Base-by-base conservation (phyloP, 768 basidiomycete genomes). In the Pisolithus tinctorius region DNA sequence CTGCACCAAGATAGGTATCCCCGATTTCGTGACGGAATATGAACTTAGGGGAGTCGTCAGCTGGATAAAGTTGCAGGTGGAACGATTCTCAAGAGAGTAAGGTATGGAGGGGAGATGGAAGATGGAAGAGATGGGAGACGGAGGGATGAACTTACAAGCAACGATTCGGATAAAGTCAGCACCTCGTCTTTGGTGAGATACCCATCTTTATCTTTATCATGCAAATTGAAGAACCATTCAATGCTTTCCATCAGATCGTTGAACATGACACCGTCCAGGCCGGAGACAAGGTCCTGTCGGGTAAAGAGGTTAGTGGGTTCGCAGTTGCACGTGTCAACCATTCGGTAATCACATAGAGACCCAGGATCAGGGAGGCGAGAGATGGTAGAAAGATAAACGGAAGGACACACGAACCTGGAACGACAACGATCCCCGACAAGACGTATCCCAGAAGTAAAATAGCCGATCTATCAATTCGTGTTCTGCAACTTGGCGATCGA, bases 241-340 rank as follows among this genome's bases (percentile, higher is more conserved):
- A 98, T 95, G 58, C 91, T 95, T 51, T 93, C 90, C 96, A 98
- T 97, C 57, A 99, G 71, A 66, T 97, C 96, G 56, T 91, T 94
- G 71, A 90, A 88, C 81, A 97, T 89, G 42, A 96, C 88, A 2
- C 86, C 86, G 58, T 96, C 86, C 45, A 98, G 73, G 1, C 96
- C 95, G 27, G 74, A 78, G 9, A 98, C 85, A 11, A 98, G 73
- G 64, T 98, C 93, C 89, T 97, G 62, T 16, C 52, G 41, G 4
- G 27, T 29, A 4, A 29, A 29, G 27, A 7, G 4, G 27, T 29
- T 29, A 29, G 7, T 29, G 27, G 7, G 27, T 1, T 7, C 27
- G 27, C 27, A 29, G 27, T 29, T 29, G 27, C 27, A 29, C 27
- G 27, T 29, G 27, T 29, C 34, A 4, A 14, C 11, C 34, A 34